Evolutionary conservation across 306 rosid genomes (phyloP).

Genomic region (Biancaea sappan): DNA sequence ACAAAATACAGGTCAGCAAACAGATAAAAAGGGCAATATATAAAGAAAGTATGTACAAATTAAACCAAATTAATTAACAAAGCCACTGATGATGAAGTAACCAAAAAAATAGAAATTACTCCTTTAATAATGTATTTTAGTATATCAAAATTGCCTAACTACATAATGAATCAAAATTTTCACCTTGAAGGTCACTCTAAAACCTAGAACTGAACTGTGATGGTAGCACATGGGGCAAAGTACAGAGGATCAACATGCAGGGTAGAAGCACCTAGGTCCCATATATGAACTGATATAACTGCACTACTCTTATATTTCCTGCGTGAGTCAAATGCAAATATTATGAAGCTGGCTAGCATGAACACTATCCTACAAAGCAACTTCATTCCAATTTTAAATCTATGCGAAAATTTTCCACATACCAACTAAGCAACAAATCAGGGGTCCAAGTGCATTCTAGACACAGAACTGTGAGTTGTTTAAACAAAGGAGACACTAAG

Average conservation of each 20-base stretch:
- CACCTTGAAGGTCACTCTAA: slow-evolving; percentile 46
- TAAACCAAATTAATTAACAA: slow-evolving; percentile 57
- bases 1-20: slow-evolving; percentile 29
- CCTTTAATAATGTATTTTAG: slow-evolving; percentile 46
- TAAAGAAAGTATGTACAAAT: slow-evolving; percentile 58
- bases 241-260: not conserved
- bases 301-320: not conserved
- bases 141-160: slow-evolving; percentile 56
- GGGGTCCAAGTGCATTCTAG: slow-evolving; percentile 6
- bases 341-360: slow-evolving; percentile 22
- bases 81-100: slow-evolving; percentile 42
- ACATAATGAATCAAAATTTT: slow-evolving; percentile 49
- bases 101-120: slow-evolving; percentile 34
- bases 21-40: slow-evolving; percentile 31
- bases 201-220: slow-evolving; percentile 39
- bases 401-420: not conserved
- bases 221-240: slow-evolving; percentile 43
- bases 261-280: slow-evolving; percentile 6
- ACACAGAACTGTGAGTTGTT: not conserved
- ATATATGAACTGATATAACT: not conserved
- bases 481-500: not conserved
- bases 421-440: slow-evolving; percentile 2
- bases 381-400: not conserved
- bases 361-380: slow-evolving; percentile 16
- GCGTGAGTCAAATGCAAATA: slow-evolving; percentile 3